These are phyloP conservation scores for Pseudomonodictys pantanalensis DNA, from an alignment of 495 filamentous ascomycete species.

Conservation along the genomic window DNA sequence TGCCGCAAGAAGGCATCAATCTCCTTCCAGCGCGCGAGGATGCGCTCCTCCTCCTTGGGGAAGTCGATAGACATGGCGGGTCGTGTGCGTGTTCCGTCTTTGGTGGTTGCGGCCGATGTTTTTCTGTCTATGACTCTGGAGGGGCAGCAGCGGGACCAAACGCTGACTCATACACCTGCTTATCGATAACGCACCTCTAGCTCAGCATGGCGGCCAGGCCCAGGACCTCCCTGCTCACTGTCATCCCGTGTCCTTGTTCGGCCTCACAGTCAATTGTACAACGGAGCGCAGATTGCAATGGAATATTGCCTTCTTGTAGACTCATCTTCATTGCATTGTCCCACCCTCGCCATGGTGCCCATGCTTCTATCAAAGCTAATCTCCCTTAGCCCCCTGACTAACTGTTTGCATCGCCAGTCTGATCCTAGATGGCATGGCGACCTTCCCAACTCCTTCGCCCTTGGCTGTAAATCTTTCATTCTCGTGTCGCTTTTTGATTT, in stretches of 20 bases:
- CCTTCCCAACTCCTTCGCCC: too few species aligned
- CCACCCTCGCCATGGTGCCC: too few species aligned
- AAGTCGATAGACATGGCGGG: constrained; percentile 80
- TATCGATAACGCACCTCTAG: constrained; percentile 5
- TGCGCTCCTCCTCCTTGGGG: constrained; percentile 79
- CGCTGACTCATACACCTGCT: background rate
- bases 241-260: too few species aligned
- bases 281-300: too few species aligned
- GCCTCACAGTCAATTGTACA: too few species aligned
- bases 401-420: too few species aligned
- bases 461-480: background rate
- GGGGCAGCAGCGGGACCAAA: constrained; percentile 1
- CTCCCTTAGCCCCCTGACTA: too few species aligned
- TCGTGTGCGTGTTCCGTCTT: constrained; percentile 4
- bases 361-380: too few species aligned
- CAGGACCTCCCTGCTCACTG: too few species aligned
- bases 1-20: constrained; percentile 84
- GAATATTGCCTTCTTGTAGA: too few species aligned
- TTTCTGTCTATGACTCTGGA: constrained; percentile 14
- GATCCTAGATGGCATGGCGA: too few species aligned
- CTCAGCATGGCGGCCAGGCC: background rate
- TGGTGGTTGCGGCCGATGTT: background rate
- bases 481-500: background rate
- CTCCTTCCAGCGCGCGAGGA: constrained; percentile 80
- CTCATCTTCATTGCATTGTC: too few species aligned